Conservation (phyloP, 2,329 filamentous ascomycete species). For the Clonostachys rhizophaga region DNA sequence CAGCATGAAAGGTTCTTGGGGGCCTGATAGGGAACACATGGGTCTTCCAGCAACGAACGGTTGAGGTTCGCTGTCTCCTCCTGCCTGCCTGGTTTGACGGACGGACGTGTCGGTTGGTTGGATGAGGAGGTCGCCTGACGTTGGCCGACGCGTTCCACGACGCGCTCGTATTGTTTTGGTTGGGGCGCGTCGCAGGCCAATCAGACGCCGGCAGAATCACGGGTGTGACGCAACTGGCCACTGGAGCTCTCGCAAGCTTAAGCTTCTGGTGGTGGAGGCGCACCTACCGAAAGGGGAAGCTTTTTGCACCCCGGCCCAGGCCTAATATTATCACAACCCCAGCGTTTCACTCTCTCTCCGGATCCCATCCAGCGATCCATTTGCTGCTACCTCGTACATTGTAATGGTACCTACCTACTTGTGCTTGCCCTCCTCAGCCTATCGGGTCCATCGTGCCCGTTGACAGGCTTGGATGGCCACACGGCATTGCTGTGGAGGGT, state of each 20-base stretch:
- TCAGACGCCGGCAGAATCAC: conserved; percentile 6
- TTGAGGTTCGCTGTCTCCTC: too few species aligned
- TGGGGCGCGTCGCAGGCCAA: conserved; percentile 10
- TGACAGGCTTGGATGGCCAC: not conserved
- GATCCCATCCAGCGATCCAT: not conserved
- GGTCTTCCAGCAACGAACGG: too few species aligned
- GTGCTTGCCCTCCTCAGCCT: too few species aligned
- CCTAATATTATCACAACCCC: not conserved
- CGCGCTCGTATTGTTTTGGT: conserved; percentile 14
- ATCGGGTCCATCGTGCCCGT: not conserved
- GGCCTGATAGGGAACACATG: too few species aligned
- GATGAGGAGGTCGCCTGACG: conserved; percentile 5
- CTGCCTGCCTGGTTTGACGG: too few species aligned
- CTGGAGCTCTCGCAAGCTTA: not conserved
- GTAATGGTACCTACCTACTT: too few species aligned
- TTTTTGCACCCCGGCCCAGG: too few species aligned
- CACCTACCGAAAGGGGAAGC: too few species aligned
- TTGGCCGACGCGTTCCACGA: conserved; percentile 8
- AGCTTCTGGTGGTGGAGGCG: too few species aligned
- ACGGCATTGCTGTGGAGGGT: too few species aligned
- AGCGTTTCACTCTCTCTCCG: not conserved
- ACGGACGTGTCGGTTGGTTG: not conserved
- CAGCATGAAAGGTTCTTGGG: too few species aligned
- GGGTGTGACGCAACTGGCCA: not conserved
- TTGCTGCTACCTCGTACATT: not conserved